Evolutionary conservation across 1,284 basidiomycete species (phyloP), one percentile per base, ranked within the genome.

Genomic region (Kwoniella shivajii): DNA sequence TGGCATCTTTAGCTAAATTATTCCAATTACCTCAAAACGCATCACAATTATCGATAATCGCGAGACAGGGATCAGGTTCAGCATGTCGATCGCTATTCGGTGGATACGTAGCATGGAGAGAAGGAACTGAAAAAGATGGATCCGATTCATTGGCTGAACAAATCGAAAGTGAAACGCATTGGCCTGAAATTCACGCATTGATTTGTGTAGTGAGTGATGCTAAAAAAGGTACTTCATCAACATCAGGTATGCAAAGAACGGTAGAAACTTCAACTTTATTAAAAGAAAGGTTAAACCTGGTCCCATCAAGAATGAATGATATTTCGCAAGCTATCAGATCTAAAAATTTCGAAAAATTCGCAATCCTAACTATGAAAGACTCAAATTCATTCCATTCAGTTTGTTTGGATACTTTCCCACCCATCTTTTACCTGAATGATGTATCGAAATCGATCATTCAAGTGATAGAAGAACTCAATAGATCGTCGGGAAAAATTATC

Each of bases 361-460:
- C 93, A 2, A 80, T 81, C 51, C 85, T 97, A 75, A 99, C 95
- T 30, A 99, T 98, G 92, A 86, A 85, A 58, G 95, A 99, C 78
- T 95, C 92, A 60, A 99, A 97, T 81, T 89, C 92, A 80, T 99
- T 99, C 85, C 95, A 99, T 76, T 94, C 95, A 24, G 92, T 96
- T 67, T 91, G 90, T 59, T 87, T 99, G 66, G 96, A 99, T 80
- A 99, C 95, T 0, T 84, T 88, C 45, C 96, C 95, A 1, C 96
- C 95, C 44, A 99, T 99, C 79, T 98, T 99, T 78, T 99, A 99
- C 83, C 88, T 99, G 85, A 99, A 98, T 82, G 95, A 99, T 78
- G 90, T 94, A 65, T 90, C 87, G 62, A 84, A 88, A 29, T 79
- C 89, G 27, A 90, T 97, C 79, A 90, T 96, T 69, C 82, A 86